Conservation (phyloP, 2,329 filamentous ascomycete species). For the Trichoderma cornu-damae region DNA sequence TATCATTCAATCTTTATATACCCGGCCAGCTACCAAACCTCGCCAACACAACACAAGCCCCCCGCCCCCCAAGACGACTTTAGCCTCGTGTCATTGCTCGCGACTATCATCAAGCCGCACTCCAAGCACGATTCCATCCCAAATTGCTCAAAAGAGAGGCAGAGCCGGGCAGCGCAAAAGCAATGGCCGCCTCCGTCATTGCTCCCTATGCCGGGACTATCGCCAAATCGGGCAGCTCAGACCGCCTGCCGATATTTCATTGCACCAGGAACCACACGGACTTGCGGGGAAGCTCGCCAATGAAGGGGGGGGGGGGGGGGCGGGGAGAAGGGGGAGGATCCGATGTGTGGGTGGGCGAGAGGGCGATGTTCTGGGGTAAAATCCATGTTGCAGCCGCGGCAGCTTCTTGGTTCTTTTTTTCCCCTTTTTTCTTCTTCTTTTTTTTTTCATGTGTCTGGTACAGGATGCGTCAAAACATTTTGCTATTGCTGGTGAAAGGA, state of each 20-base stretch:
- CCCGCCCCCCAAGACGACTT: background rate
- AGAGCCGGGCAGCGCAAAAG: background rate
- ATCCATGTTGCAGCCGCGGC: background rate
- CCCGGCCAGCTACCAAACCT: too few relatives aligned
- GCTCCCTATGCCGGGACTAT: background rate
- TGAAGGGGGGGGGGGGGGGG: background rate
- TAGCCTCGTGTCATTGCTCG: background rate
- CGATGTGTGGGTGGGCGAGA: background rate
- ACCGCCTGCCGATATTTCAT: background rate
- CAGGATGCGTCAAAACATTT: too few relatives aligned
- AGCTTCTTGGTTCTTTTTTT: background rate
- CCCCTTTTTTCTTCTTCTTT: background rate
- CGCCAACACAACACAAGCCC: too few relatives aligned
- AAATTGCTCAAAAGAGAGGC: background rate
- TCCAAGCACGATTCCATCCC: too few relatives aligned
- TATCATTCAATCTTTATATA: too few relatives aligned
- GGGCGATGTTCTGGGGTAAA: background rate
- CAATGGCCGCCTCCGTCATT: background rate
- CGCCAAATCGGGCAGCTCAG: constrained; percentile 11
- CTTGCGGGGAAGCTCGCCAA: constrained; percentile 9
- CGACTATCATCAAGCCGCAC: background rate
- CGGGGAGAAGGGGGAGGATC: background rate
- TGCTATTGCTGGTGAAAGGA: too few relatives aligned
- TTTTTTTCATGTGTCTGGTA: constrained; percentile 5
- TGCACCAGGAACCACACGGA: background rate